phyloP scores from a whole-genome alignment of 129 eudicot genomes.

The Ambrosia artemisiifolia region DNA sequence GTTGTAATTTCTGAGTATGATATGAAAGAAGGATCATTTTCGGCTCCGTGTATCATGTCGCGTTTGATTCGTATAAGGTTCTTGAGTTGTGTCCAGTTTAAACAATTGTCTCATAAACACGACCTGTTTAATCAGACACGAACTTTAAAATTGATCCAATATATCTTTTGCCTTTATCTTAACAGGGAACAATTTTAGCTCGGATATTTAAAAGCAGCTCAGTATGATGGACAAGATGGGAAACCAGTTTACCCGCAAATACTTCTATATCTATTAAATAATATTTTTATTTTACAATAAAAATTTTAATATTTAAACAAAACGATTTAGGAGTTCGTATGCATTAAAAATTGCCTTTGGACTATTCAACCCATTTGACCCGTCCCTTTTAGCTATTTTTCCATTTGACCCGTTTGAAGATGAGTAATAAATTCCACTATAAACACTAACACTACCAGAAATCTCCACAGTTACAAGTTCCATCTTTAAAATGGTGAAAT shows the following conservation, averaged over 20 bases:
- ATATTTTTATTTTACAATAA: background rate
- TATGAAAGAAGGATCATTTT: background rate
- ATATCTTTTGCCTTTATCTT: background rate
- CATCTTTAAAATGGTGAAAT: slow-evolving; percentile 77
- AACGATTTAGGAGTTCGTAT: background rate
- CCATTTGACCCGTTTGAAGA: background rate
- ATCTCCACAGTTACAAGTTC: slow-evolving; percentile 82
- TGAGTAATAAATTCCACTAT: background rate
- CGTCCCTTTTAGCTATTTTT: background rate
- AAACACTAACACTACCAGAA: slow-evolving; percentile 54
- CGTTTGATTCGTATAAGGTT: background rate
- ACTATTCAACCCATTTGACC: background rate
- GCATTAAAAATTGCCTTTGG: background rate
- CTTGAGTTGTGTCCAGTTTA: background rate
- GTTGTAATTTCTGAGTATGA: background rate
- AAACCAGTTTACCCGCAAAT: no score
- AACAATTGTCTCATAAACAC: background rate
- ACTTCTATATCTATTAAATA: background rate
- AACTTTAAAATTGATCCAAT: background rate
- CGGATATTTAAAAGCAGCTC: no score
- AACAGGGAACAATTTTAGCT: no score
- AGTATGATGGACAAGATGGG: no score
- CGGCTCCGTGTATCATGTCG: background rate
- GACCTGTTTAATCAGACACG: background rate
- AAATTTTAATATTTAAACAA: background rate